Conservation (phyloP, 2,329 filamentous ascomycete genomes). For the Trichoderma breve region DNA sequence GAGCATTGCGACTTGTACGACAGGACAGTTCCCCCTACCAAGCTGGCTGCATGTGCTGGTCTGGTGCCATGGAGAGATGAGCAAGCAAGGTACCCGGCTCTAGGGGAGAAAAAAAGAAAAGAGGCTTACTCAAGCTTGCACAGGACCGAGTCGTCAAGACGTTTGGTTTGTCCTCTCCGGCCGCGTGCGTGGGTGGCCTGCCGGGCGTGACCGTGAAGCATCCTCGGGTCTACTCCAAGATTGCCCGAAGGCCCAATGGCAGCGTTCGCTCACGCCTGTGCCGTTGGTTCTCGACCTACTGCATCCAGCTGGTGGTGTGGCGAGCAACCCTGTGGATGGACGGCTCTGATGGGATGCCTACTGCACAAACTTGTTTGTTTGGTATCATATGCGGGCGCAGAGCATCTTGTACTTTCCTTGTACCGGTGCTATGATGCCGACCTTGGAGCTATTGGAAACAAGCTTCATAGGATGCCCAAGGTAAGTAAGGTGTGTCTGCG, state of each 20-base stretch:
- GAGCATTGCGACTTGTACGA: background rate
- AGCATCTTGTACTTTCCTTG: background rate
- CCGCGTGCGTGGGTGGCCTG: background rate
- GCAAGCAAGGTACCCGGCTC: slow-evolving; percentile 17
- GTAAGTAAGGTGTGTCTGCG: background rate
- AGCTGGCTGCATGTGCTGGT: background rate
- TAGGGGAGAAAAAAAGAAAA: background rate
- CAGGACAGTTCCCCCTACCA: background rate
- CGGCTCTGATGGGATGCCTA: slow-evolving; percentile 6
- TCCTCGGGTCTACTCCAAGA: slow-evolving; percentile 18
- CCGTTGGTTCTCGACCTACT: slow-evolving; percentile 21
- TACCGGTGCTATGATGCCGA: background rate
- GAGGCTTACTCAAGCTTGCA: background rate
- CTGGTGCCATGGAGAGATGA: slow-evolving; percentile 1
- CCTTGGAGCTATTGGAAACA: slow-evolving; percentile 8
- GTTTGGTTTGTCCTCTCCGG: background rate
- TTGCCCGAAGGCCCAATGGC: slow-evolving; percentile 16
- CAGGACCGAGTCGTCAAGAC: background rate
- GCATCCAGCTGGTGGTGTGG: slow-evolving; percentile 21
- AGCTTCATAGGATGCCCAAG: slow-evolving; percentile 6
- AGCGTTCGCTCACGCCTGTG: background rate
- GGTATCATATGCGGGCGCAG: slow-evolving; percentile 14
- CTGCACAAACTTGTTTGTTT: background rate
- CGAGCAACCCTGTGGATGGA: slow-evolving; percentile 14
- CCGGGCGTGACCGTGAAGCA: background rate